Evolutionary conservation across 1,284 basidiomycete genomes (phyloP).

Genomic region (Cryptococcus jaspeensis): DNA sequence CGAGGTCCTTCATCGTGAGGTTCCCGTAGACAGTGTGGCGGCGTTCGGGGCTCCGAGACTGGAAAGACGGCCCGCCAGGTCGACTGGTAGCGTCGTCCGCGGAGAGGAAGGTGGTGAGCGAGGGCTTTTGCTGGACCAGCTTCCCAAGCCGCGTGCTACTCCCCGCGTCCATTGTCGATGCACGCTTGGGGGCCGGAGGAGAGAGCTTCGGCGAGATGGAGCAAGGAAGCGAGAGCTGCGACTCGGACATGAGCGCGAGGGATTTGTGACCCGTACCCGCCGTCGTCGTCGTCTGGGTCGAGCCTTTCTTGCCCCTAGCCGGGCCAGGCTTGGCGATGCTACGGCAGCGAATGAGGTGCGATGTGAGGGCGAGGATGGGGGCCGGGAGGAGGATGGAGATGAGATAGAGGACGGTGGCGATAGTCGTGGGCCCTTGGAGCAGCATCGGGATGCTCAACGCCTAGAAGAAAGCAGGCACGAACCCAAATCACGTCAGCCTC

Average conservation of each 20-base stretch:
- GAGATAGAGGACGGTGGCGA: constrained; percentile 23
- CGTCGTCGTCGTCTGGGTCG: constrained; percentile 16
- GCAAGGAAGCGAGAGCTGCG: constrained; percentile 32
- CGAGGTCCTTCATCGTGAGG: constrained; percentile 14
- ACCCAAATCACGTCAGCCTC: not conserved
- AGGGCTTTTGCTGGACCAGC: constrained; percentile 32
- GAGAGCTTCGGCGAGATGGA: constrained; percentile 35
- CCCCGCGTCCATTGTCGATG: constrained; percentile 8
- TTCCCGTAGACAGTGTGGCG: constrained; percentile 32
- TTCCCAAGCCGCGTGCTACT: constrained; percentile 15
- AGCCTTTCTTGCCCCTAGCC: constrained; percentile 15
- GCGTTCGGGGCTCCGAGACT: not conserved
- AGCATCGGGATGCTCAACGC: constrained; percentile 28
- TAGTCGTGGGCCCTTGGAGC: constrained; percentile 11
- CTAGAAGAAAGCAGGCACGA: constrained; percentile 11
- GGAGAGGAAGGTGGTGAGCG: constrained; percentile 29
- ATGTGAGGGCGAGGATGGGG: constrained; percentile 25
- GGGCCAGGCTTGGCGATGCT: not conserved
- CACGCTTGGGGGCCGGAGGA: constrained; percentile 20
- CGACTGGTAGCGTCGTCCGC: constrained; percentile 4
- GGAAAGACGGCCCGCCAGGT: constrained; percentile 16
- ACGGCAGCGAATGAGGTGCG: constrained; percentile 31
- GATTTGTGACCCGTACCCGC: constrained; percentile 23
- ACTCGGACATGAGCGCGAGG: constrained; percentile 27
- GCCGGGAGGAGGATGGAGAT: constrained; percentile 30